Conservation (phyloP, 2,329 filamentous ascomycete genomes). For the Penicillium sp. region DNA sequence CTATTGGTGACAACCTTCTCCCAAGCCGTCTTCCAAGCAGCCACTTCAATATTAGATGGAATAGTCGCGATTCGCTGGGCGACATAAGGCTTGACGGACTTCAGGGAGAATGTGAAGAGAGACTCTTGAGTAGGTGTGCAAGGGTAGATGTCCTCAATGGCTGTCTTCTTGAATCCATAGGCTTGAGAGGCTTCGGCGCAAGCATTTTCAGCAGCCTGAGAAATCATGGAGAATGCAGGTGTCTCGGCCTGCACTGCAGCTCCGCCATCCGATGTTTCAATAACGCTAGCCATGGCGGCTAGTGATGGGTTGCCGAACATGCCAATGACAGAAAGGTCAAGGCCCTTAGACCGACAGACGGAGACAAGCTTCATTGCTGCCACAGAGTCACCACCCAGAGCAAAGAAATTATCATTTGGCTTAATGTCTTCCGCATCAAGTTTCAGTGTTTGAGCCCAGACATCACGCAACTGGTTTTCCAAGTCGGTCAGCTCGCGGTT, state of each 20-base stretch:
- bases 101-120: constrained; percentile 47
- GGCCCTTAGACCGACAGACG: constrained; percentile 29
- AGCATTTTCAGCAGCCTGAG: constrained; percentile 33
- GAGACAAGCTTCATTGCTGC: constrained; percentile 37
- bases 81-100: constrained; percentile 46
- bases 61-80: constrained; percentile 46
- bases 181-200: constrained; percentile 39
- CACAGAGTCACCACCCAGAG: constrained; percentile 37
- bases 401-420: constrained; percentile 40
- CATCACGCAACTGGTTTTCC: constrained; percentile 33
- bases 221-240: constrained; percentile 32
- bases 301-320: constrained; percentile 38
- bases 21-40: constrained; percentile 47
- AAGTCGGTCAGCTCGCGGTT: constrained; percentile 31
- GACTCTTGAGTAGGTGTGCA: constrained; percentile 46
- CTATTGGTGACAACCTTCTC: constrained; percentile 40
- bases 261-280: constrained; percentile 29
- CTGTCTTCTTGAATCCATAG: constrained; percentile 28
- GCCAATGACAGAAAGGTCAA: constrained; percentile 37
- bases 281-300: constrained; percentile 45
- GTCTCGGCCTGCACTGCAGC: constrained; percentile 24
- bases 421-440: constrained; percentile 36
- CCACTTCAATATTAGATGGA: constrained; percentile 34
- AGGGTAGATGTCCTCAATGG: constrained; percentile 44
- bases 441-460: constrained; percentile 36